Base-by-base conservation (phyloP, 1,284 basidiomycete species). In the Vanrija humicola region DNA sequence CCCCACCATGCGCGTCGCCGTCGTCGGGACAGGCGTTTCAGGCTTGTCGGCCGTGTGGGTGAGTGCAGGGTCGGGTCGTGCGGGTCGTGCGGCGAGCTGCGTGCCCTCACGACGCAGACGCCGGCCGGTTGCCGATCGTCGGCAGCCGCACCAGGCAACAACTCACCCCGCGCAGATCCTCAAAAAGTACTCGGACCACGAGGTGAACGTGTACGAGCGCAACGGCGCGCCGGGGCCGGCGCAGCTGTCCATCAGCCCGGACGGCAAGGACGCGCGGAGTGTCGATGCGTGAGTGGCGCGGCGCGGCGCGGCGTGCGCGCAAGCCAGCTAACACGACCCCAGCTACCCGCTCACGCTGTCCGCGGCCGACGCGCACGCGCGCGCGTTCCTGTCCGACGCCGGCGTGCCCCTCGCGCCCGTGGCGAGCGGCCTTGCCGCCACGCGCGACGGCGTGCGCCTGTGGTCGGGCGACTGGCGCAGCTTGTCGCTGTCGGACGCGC, bases 371-470 rank as follows among this genome's bases (percentile, higher is more conserved):
- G 64, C 90, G 89, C 12, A 91, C 91, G 73, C 89, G 90, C 65
- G 78, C 88, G 42, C 82, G 82, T 89, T 90, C 70, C 79, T 90
- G 46, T 71, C 79, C n/a, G 69, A 79, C 28, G 79, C 83, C 65
- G 69, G 78, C 4, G 80, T 89, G 28, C 76, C 77, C 2, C 54
- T 61, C 15, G 80, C 84, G 38, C 66, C 84, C 21, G 79, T 80
- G 5, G 88, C 86, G 0, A 90, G 90, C 87, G 86, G 87, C 0
- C 90, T 92, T 71, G 82, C 83, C 55, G 83, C 91, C 38, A 85
- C 87, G 4, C 80, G 87, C 43, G 84, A 89, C 67, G 52, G 50
- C 18, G 16, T 12, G 23, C 25, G 19, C 10, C 25, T 14, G 18
- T 40, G 50, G 46, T 18, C 43, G 16, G 15, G 9, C 12, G 16